A percentile compares a stretch with the other conserved stretches of the same genome.
phyloP scores from a whole-genome alignment of 140 eudicot genomes.

The Erigeron philadelphicus region DNA sequence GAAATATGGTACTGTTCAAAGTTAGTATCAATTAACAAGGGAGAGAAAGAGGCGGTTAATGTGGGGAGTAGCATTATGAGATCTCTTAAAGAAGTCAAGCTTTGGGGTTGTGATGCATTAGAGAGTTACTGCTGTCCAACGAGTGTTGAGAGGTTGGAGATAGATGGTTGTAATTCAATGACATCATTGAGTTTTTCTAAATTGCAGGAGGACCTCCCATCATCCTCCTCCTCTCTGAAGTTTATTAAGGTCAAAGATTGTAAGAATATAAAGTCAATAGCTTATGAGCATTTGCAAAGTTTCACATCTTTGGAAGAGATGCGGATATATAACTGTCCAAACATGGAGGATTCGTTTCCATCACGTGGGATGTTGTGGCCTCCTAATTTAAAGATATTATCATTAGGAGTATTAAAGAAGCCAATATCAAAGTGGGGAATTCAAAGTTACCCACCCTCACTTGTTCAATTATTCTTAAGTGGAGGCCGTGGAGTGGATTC shows the following conservation, averaged over 20 bases:
- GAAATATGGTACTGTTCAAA: no score
- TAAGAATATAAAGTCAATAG: constrained; percentile 19
- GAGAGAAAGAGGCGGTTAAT: background rate
- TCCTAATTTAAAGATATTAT: constrained; percentile 21
- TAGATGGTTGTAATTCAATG: background rate
- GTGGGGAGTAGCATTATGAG: background rate
- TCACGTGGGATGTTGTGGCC: constrained; percentile 19
- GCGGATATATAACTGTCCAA: constrained; percentile 10
- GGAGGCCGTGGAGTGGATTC: constrained; percentile 16
- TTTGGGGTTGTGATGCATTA: background rate
- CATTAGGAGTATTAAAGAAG: constrained; percentile 21
- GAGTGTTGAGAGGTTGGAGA: background rate
- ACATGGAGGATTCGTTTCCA: constrained; percentile 17
- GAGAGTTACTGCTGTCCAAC: constrained; percentile 16
- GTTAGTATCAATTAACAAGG: background rate
- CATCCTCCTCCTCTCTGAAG: constrained; percentile 13
- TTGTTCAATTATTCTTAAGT: constrained; percentile 6
- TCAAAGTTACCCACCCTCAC: constrained; percentile 22
- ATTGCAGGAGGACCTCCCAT: background rate
- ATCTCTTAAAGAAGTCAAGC: background rate
- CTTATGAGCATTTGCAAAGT: constrained; percentile 25
- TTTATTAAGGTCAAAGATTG: constrained; percentile 9
- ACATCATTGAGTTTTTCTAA: constrained; percentile 13
- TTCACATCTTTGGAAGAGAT: constrained; percentile 19
- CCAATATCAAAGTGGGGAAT: constrained; percentile 28